These are phyloP conservation scores for Grigorovia yakushimaensis DNA, from an alignment of 805 yeast genomes.

Conservation along the genomic window DNA sequence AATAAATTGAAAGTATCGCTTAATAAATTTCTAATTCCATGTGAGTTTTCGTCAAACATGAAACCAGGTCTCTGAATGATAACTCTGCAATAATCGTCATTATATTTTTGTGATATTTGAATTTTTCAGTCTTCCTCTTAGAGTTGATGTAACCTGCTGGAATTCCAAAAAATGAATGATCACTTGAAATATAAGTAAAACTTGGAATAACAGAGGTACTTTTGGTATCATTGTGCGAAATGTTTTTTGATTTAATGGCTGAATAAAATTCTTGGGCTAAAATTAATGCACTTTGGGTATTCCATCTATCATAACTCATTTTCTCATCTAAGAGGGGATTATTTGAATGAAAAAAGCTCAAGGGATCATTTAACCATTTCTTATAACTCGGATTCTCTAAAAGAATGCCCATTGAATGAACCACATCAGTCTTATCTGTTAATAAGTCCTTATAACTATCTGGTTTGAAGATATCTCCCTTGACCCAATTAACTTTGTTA, in stretches of 20 bases:
- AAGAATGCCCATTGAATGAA: slow-evolving; percentile 73
- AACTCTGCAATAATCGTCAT: slow-evolving; percentile 38
- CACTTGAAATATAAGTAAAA: slow-evolving; percentile 77
- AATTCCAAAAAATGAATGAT: slow-evolving; percentile 53
- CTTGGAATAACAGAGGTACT: slow-evolving; percentile 26
- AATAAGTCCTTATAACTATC: slow-evolving; percentile 35
- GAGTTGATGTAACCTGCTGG: slow-evolving; percentile 66
- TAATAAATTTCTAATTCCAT: slow-evolving; percentile 6
- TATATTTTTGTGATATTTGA: slow-evolving; percentile 35
- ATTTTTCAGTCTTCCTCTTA: slow-evolving; percentile 68
- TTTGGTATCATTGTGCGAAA: neutral
- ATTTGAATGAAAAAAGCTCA: neutral
- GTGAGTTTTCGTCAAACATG: slow-evolving; percentile 52
- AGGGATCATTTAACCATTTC: slow-evolving; percentile 20
- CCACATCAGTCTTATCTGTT: slow-evolving; percentile 42
- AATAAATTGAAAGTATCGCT: slow-evolving; percentile 30
- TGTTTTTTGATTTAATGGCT: slow-evolving; percentile 3
- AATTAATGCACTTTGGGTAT: slow-evolving; percentile 57
- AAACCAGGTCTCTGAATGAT: slow-evolving; percentile 74
- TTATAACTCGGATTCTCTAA: slow-evolving; percentile 66
- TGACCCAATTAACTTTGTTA: slow-evolving; percentile 50
- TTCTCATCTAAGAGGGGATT: slow-evolving; percentile 5
- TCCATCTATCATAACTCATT: slow-evolving; percentile 48
- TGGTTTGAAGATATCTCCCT: slow-evolving; percentile 62
- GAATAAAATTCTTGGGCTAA: slow-evolving; percentile 46